These are phyloP conservation scores for Flaveria bidentis DNA, from an alignment of 129 eudicot species.

Conservation along the genomic window DNA sequence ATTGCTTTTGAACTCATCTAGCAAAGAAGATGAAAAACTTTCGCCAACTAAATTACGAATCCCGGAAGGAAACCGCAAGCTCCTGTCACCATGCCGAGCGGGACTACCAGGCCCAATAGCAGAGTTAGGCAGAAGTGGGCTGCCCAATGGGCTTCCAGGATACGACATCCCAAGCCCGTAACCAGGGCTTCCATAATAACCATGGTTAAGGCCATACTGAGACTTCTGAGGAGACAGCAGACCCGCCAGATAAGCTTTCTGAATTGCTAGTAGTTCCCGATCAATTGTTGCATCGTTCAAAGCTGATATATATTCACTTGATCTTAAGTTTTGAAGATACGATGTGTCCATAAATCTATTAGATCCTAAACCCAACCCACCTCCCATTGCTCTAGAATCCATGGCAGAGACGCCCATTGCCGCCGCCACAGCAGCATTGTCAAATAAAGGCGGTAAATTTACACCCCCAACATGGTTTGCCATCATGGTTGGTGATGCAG, in stretches of 20 bases:
- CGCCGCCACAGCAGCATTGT: slow-evolving; percentile 51
- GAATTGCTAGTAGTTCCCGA: slow-evolving; percentile 61
- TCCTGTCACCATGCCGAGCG: slow-evolving; percentile 69
- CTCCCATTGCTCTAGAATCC: slow-evolving; percentile 64
- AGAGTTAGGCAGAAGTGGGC: slow-evolving; percentile 62
- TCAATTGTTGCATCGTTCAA: slow-evolving; percentile 61
- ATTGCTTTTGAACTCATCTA: slow-evolving; percentile 93
- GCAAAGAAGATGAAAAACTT: slow-evolving; percentile 67
- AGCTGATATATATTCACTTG: slow-evolving; percentile 73
- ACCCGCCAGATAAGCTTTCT: slow-evolving; percentile 75
- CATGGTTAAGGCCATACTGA: slow-evolving; percentile 64
- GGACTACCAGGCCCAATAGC: slow-evolving; percentile 81
- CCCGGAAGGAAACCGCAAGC: slow-evolving; percentile 67
- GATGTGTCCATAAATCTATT: slow-evolving; percentile 62
- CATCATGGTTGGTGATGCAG: slow-evolving; percentile 62
- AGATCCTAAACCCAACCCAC: slow-evolving; percentile 48
- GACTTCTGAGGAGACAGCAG: slow-evolving; percentile 70
- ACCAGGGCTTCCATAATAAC: slow-evolving; percentile 65
- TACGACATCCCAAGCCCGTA: slow-evolving; percentile 68
- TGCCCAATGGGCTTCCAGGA: slow-evolving; percentile 67
- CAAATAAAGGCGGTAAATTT: slow-evolving; percentile 52
- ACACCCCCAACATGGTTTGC: slow-evolving; percentile 54
- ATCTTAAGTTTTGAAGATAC: slow-evolving; percentile 66
- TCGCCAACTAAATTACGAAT: slow-evolving; percentile 63
- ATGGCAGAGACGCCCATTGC: slow-evolving; percentile 53